These are phyloP conservation scores for Echria macrotheca DNA, from an alignment of 495 filamentous ascomycete species.

Conservation along the genomic window DNA sequence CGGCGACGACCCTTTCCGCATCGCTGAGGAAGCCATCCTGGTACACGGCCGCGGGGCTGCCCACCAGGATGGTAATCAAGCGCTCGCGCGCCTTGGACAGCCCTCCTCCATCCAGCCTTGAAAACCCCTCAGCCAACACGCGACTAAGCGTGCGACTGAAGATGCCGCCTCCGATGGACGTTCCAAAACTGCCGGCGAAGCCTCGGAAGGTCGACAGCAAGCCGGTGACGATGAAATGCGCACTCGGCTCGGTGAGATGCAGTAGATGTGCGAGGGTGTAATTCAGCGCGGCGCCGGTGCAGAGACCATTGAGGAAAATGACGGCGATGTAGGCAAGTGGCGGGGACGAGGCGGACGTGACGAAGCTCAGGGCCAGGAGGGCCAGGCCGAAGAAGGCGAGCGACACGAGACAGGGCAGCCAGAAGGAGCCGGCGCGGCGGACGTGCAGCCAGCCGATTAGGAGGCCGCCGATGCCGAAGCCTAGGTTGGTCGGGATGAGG, in stretches of 20 bases:
- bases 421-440: constrained; percentile 60
- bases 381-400: constrained; percentile 50
- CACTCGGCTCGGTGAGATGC: constrained; percentile 53
- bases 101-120: constrained; percentile 28
- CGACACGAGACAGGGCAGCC: constrained; percentile 49
- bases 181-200: constrained; percentile 70
- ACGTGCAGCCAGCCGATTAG: constrained; percentile 67
- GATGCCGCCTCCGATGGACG: constrained; percentile 68
- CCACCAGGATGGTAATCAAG: constrained; percentile 58
- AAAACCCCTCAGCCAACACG: constrained; percentile 53
- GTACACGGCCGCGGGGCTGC: constrained; percentile 60
- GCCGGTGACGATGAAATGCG: constrained; percentile 66
- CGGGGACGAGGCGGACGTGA: constrained; percentile 44
- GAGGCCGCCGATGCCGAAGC: constrained; percentile 66
- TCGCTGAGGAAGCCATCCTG: constrained; percentile 38
- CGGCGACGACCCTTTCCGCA: constrained; percentile 54
- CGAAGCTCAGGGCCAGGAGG: constrained; percentile 43
- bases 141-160: constrained; percentile 58
- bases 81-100: constrained; percentile 42
- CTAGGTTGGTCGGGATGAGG: constrained; percentile 68
- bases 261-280: constrained; percentile 73
- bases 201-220: constrained; percentile 67
- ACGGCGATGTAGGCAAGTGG: constrained; percentile 44
- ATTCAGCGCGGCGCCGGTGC: constrained; percentile 64
- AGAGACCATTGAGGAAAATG: constrained; percentile 62